These are phyloP conservation scores for Boletus subcaerulescens DNA, from an alignment of 768 basidiomycete species.

Conservation along the genomic window DNA sequence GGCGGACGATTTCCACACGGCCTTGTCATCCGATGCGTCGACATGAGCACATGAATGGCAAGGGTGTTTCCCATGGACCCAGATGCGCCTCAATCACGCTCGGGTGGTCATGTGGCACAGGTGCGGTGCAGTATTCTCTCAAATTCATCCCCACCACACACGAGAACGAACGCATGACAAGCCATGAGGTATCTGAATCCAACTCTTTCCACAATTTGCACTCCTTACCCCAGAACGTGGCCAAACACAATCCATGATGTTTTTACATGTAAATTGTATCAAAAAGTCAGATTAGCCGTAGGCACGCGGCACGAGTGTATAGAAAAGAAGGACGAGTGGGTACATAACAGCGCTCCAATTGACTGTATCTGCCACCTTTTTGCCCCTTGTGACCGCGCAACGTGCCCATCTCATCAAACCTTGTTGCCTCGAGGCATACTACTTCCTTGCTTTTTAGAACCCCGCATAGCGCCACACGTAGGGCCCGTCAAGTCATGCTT, in stretches of 20 bases:
- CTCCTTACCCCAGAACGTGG: conserved; percentile 31
- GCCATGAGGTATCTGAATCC: neutral
- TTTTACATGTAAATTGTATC: too few relatives aligned
- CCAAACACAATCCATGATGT: neutral
- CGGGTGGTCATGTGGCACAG: neutral
- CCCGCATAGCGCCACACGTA: conserved; percentile 20
- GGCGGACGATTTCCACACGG: conserved; percentile 21
- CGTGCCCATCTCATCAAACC: conserved; percentile 22
- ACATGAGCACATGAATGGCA: neutral
- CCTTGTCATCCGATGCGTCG: neutral
- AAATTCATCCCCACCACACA: neutral
- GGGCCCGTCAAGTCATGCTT: neutral
- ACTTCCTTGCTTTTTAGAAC: conserved; percentile 4
- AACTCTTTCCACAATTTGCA: neutral
- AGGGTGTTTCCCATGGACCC: neutral
- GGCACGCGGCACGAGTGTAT: too few relatives aligned
- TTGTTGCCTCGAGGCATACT: conserved; percentile 28
- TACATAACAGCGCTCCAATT: conserved; percentile 3
- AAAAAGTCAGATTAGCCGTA: too few relatives aligned
- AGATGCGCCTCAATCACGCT: conserved; percentile 4
- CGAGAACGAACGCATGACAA: neutral
- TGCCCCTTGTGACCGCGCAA: conserved; percentile 13
- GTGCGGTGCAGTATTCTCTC: neutral
- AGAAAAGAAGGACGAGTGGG: too few relatives aligned
- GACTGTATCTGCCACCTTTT: conserved; percentile 8